Conservation (phyloP, 768 basidiomycete genomes). For the Trametes coccinea region DNA sequence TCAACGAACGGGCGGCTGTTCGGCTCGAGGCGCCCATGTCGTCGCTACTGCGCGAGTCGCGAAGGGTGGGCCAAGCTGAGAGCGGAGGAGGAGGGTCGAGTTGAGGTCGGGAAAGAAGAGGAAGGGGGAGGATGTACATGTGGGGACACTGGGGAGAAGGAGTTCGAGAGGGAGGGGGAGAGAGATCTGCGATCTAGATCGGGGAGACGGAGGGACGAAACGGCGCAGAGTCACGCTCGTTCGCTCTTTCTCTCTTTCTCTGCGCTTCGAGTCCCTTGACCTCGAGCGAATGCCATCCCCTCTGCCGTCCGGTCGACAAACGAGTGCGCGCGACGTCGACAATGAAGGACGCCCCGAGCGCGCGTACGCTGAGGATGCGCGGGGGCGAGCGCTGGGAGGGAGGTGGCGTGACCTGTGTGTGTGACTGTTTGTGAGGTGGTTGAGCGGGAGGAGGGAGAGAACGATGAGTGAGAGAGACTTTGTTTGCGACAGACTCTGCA, state of each 20-base stretch:
- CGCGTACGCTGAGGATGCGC: not conserved
- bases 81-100: too few species aligned
- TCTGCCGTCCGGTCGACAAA: not conserved
- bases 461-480: not conserved
- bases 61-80: too few species aligned
- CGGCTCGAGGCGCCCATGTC: too few species aligned
- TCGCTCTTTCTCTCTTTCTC: not conserved
- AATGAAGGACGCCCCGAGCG: too few species aligned
- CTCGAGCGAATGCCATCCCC: not conserved
- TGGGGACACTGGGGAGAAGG: too few species aligned
- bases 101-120: too few species aligned
- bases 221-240: conserved; percentile 1
- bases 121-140: too few species aligned
- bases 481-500: conserved; percentile 1
- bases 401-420: conserved; percentile 13
- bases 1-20: too few species aligned
- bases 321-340: not conserved
- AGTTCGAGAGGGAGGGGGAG: not conserved
- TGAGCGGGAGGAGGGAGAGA: not conserved
- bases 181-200: conserved; percentile 11
- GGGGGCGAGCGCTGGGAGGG: not conserved
- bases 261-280: not conserved
- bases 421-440: conserved; percentile 9
- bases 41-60: too few species aligned
- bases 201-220: conserved; percentile 2